Evolutionary conservation across 2,329 filamentous ascomycete species (phyloP), one percentile per base, ranked within the genome.

Genomic region (Pezicula neosporulosa): DNA sequence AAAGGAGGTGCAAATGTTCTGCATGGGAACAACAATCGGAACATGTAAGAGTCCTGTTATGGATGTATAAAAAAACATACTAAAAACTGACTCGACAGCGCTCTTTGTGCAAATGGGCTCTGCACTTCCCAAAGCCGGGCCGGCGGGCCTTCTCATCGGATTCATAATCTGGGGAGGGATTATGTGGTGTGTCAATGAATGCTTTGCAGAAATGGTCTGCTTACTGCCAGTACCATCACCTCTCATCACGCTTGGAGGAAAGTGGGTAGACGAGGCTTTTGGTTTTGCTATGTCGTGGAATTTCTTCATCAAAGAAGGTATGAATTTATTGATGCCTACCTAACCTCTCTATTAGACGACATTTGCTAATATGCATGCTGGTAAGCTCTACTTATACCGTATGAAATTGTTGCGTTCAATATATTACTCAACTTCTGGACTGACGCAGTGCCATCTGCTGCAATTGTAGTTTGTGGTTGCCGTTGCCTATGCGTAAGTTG

Each of bases 41-140:
- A 82, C 80, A 19, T 48, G 45, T 48, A 39, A 13, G 45, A 36
- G 9, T 36, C 33, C 9, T 9, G 33, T 9, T 9, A 9, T n/a
- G 33, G 33, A 36, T 36, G n/a, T n/a, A n/a, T n/a, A n/a, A n/a
- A n/a, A 9, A 36, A 36, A 9, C 9, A 36, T n/a, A n/a, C 33
- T 36, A 9, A 9, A n/a, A 36, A n/a, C 33, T 36, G 33, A 36
- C n/a, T 36, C n/a, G 9, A 70, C 71, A 58, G 71, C 70, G 64
- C 68, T 73, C 60, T 84, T 84, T 56, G 69, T 85, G n/a, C 80
- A 80, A 24, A 81, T 78, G 3, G 81, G 81, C 13, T 77, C 77
- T 58, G 76, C 77, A 8, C 65, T 83, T 42, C 72, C 77, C 1
- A 81, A 72, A 0, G 80, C 77, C 30, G 81, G 80, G 0, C 80